Evolutionary conservation across 768 basidiomycete genomes (phyloP), one percentile per base, ranked within the genome.

Genomic region (Suillus tomentosus): DNA sequence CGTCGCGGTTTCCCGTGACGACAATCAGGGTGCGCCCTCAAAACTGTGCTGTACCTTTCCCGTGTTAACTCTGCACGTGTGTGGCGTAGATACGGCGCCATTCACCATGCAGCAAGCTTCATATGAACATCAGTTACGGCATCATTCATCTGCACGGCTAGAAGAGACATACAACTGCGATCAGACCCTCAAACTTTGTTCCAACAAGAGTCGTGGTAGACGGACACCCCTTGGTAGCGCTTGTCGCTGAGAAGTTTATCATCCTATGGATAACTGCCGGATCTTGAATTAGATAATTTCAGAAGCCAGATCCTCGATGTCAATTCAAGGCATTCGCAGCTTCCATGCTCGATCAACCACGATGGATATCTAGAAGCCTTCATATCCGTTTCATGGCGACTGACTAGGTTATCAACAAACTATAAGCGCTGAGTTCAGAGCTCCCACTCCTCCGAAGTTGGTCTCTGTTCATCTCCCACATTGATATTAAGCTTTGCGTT

Each of bases 21-120:
- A 57, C 22, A 57, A 39, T 57, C 56, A 57, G 56, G 56, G 24
- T 57, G 56, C 56, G 56, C 56, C 39, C 15, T 57, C 39, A 15
- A 19, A 40, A 57, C 3, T 57, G 22, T 57, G 56, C 5, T 40
- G 24, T 39, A 19, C 24, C 15, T 57, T 27, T 42, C 40, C 40
- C 17, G 19, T 13, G 39, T 58, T 40, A 27, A 58, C 56, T 27
- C 24, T 58, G 39, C 56, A 58, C 56, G 56, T 58, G 57, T 58
- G 40, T 27, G 57, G 57, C 19, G 17, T 42, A 58, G 57, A 58
- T 36, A 54, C 53, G 34, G 53, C 53, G 31, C 19, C 34, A 37
- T 36, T 10, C 27, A 42, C 27, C 34, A 58, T 42, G 57, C 40
- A 58, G 39, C 56, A 10, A 42, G 39, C 10, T 27, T 58, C 14